Conservation (phyloP, 352 stramenopile species). For the Saprolegnia parasitica region DNA sequence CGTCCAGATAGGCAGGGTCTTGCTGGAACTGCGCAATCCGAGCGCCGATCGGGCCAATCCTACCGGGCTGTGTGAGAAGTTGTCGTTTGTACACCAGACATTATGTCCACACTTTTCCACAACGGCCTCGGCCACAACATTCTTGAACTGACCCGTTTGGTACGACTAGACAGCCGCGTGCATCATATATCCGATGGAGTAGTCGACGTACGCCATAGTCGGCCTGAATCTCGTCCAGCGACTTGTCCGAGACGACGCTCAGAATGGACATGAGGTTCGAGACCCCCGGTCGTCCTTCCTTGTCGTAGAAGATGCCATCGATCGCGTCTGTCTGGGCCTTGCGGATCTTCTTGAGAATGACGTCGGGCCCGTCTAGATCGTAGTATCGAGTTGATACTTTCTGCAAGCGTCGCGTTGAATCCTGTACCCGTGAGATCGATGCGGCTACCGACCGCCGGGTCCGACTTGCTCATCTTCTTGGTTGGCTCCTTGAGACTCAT, state of each 20-base stretch:
- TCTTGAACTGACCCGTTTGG: conserved; percentile 92
- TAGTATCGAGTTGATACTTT: conserved; percentile 68
- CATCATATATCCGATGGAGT: conserved; percentile 43
- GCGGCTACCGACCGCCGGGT: conserved; percentile 82
- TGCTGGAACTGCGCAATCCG: conserved; percentile 89
- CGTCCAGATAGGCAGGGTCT: conserved; percentile 87
- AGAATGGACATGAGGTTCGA: conserved; percentile 95
- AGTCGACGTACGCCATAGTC: conserved; percentile 65
- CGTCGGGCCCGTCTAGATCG: conserved; percentile 44
- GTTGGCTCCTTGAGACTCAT: conserved; percentile 97
- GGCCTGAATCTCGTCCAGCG: conserved; percentile 62
- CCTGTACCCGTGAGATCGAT: conserved; percentile 93
- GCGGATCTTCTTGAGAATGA: conserved; percentile 81
- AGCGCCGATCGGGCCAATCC: conserved; percentile 92
- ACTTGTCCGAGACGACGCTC: conserved; percentile 65
- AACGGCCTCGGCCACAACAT: conserved; percentile 91
- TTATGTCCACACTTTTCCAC: conserved; percentile 78
- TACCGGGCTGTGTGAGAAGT: conserved; percentile 29
- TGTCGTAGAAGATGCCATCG: conserved; percentile 82
- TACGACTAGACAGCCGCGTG: conserved; percentile 30
- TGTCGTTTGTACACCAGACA: not conserved
- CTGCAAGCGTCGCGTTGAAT: conserved; percentile 61
- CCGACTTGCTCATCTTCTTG: conserved; percentile 99
- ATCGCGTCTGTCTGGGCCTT: conserved; percentile 87
- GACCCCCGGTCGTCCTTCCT: conserved; percentile 88